Evolutionary conservation across 176 grass and related monocot species (phyloP).

Genomic region (Phoenix dactylifera): DNA sequence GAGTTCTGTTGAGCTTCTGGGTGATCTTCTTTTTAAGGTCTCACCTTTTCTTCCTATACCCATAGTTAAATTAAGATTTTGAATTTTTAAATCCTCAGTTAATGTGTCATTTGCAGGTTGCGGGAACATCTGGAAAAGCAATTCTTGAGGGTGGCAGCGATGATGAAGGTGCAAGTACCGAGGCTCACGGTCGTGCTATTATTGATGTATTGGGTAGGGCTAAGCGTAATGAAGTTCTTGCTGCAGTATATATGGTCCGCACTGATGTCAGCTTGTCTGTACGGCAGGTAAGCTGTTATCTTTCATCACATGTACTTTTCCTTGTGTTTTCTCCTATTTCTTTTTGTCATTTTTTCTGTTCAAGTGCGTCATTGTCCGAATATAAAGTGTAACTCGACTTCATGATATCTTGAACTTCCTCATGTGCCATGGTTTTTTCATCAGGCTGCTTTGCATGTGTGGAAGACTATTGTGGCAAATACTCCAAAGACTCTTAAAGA

Average conservation of each 20-base stretch:
- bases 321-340: neutral
- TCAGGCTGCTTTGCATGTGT: conserved; percentile 87
- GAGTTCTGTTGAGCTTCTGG: conserved; percentile 94
- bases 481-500: conserved; percentile 95
- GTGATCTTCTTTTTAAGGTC: conserved; percentile 96
- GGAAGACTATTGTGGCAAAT: conserved; percentile 98
- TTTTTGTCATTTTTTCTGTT: neutral
- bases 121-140: conserved; percentile 95
- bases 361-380: conserved; percentile 3
- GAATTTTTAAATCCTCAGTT: neutral
- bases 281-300: conserved; percentile 55
- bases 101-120: conserved; percentile 46
- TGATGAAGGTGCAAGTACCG: conserved; percentile 98
- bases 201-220: conserved; percentile 85
- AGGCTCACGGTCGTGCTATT: conserved; percentile 95
- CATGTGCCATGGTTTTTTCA: conserved; percentile 5
- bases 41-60: no score
- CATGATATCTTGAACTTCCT: no score
- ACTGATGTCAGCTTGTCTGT: conserved; percentile 92
- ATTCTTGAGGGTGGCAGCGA: conserved; percentile 96
- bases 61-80: no score
- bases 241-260: conserved; percentile 98
- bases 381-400: neutral
- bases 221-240: conserved; percentile 93
- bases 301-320: neutral